A percentile compares a stretch with the other conserved stretches of the same genome.
phyloP scores from a whole-genome alignment of 2,329 filamentous ascomycete genomes.

The Venturia pyrina region DNA sequence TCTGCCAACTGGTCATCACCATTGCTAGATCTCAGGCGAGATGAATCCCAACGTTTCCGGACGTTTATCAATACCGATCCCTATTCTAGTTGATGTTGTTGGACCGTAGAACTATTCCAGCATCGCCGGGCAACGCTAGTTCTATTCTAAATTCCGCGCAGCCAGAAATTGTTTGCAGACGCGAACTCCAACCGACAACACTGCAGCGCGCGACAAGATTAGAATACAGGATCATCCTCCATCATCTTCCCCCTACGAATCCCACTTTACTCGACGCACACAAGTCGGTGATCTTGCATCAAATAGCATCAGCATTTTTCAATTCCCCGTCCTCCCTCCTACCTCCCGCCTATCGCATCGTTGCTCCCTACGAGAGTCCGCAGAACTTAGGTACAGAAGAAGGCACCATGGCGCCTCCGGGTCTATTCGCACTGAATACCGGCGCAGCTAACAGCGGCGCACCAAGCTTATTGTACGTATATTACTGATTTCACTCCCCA shows the following conservation, averaged over 20 bases:
- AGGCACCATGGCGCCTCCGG: constrained; percentile 32
- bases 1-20: background rate
- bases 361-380: background rate
- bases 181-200: background rate
- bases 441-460: constrained; percentile 17
- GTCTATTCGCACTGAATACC: constrained; percentile 44
- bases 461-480: constrained; percentile 35
- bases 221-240: background rate
- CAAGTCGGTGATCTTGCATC: background rate
- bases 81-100: background rate
- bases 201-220: no score
- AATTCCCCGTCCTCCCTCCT: background rate
- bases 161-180: constrained; percentile 1
- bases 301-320: background rate
- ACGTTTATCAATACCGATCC: background rate
- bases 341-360: background rate
- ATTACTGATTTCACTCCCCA: background rate
- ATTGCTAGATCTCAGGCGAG: background rate
- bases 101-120: background rate
- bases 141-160: background rate
- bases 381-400: constrained; percentile 26
- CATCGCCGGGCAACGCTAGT: background rate
- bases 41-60: background rate
- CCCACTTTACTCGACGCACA: background rate
- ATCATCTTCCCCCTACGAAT: background rate